These are phyloP conservation scores for Basidioascus undulatus DNA, from an alignment of 768 basidiomycete species.

Conservation along the genomic window DNA sequence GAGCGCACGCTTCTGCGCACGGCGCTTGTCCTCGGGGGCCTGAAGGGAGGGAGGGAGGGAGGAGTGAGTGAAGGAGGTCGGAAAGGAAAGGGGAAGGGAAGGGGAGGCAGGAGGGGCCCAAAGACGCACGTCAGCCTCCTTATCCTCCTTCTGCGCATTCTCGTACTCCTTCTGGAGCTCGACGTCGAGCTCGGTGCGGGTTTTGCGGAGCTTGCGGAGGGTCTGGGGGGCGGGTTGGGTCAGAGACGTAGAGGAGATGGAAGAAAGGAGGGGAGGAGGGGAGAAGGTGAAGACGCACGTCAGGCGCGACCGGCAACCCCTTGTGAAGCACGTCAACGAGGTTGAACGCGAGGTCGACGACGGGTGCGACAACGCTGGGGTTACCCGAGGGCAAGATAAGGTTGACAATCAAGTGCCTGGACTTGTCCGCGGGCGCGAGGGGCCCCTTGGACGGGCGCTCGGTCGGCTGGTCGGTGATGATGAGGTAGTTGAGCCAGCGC, in stretches of 20 bases:
- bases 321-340: conserved; percentile 42
- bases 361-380: conserved; percentile 27
- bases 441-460: conserved; percentile 32
- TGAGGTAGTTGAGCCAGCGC: neutral
- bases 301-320: conserved; percentile 36
- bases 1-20: conserved; percentile 37
- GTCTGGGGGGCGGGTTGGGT: conserved; percentile 21
- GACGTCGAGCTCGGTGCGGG: conserved; percentile 44
- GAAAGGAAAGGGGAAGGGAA: neutral
- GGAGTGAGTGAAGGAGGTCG: neutral
- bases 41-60: conserved; percentile 13
- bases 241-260: neutral
- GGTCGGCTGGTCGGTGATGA: conserved; percentile 61
- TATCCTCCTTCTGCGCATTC: conserved; percentile 29
- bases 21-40: conserved; percentile 40
- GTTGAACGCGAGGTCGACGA: conserved; percentile 45
- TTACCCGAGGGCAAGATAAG: conserved; percentile 31
- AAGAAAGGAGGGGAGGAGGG: neutral
- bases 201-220: conserved; percentile 44
- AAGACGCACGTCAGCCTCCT: conserved; percentile 37
- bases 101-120: neutral
- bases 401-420: conserved; percentile 52
- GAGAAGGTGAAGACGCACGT: conserved; percentile 17
- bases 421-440: conserved; percentile 27
- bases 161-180: conserved; percentile 34